Base-by-base conservation (phyloP, 768 basidiomycete genomes). In the Paxillus ammoniavirescens region DNA sequence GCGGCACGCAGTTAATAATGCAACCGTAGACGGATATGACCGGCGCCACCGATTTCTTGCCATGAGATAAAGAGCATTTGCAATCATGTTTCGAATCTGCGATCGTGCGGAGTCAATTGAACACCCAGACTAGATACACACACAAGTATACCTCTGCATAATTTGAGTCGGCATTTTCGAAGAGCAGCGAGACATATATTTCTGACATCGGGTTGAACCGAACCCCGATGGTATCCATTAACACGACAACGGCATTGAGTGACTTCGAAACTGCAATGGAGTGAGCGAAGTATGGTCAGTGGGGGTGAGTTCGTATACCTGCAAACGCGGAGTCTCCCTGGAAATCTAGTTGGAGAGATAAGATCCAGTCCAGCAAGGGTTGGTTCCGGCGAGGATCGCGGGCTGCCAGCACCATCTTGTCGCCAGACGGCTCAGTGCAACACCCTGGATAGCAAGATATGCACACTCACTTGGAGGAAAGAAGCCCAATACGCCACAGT, bases 281-380 rank as follows among this genome's bases (percentile, higher is more conserved):
- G 44, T 61, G 26, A 68, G 53, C 18, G 33, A 48, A 55, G 31
- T 15, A 41, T 6, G 10, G 12, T 23, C 9, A 6, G 14, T 40
- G 18, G 17, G 44, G 17, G 57, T 40, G 40, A 31, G 36, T 31
- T 17, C 33, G 74, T 82, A 65, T 72, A 90, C 92, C 87, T 58
- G 86, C 81, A 67, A 97, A 97, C 2, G 91, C 90, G 28, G 92
- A 96, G 58, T 91, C 89, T 43, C 86, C 82, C 35, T 82, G 80
- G 67, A 95, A 91, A 58, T 97, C 93, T 5, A 93, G 73, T 2
- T 89, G 86, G 3, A 93, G 76, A 17, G 80, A 74, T 31, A 89
- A 64, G 52, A 93, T 82, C 83, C 90, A 95, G 56, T 89, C 79
- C 17, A 93, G 76, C 37, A 97, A 65, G 10, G 82, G 79, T 54